Percentiles rank a stretch among this genome's conserved stretches.
These are phyloP conservation scores for Thozetella sp. DNA, from an alignment of 495 filamentous ascomycete genomes.

Conservation along the genomic window DNA sequence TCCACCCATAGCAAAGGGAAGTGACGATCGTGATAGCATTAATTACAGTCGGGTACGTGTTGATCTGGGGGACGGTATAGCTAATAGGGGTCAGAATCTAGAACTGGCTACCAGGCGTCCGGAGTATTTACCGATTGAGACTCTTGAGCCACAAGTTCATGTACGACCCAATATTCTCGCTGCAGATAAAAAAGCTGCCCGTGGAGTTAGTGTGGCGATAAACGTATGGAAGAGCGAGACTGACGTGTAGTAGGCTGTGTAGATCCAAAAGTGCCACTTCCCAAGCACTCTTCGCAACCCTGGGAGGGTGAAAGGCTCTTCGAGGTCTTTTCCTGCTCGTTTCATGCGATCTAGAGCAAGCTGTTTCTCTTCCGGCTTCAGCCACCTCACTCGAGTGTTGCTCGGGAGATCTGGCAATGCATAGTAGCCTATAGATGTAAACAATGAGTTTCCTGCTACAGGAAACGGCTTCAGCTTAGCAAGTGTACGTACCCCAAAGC, in stretches of 20 bases:
- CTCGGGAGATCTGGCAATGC: background rate
- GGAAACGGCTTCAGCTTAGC: too few species aligned
- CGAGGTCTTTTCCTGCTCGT: background rate
- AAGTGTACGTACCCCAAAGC: background rate
- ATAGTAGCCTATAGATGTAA: background rate
- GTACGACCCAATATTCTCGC: background rate
- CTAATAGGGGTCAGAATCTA: background rate
- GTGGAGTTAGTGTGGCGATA: background rate
- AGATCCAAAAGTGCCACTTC: slow-evolving; percentile 1
- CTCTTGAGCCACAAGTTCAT: slow-evolving; percentile 1
- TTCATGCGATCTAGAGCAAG: background rate
- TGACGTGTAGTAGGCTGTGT: slow-evolving; percentile 1
- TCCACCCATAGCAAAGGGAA: background rate
- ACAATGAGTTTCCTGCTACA: too few species aligned
- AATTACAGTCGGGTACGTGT: background rate
- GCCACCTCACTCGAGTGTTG: background rate
- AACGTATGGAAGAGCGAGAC: background rate
- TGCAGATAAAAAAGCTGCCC: slow-evolving; percentile 2
- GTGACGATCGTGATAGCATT: background rate
- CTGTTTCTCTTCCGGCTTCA: background rate
- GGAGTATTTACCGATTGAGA: background rate
- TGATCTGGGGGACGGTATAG: background rate
- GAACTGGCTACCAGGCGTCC: background rate
- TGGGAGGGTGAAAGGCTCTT: background rate
- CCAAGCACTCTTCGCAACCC: background rate